Percentiles rank a stretch among this genome's conserved stretches.
Conservation (phyloP, 2,329 filamentous ascomycete genomes). For the Tolypocladium ovalisporum region DNA sequence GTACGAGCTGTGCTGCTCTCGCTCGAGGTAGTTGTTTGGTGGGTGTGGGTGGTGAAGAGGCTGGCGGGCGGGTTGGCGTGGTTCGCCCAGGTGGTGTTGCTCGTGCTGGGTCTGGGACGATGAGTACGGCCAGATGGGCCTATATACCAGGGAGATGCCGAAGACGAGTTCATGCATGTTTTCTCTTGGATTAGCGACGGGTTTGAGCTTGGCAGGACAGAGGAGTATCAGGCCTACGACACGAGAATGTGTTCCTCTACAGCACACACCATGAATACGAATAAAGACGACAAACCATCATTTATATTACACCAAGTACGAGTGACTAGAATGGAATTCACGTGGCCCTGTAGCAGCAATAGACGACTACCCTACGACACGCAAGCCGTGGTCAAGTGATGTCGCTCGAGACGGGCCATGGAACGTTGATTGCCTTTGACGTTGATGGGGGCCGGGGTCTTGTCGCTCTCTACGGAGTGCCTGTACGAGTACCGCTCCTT, state of each 20-base stretch:
- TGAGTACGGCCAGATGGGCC: neutral
- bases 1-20: constrained; percentile 16
- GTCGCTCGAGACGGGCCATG: neutral
- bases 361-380: neutral
- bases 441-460: too few species aligned
- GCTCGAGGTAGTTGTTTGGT: constrained; percentile 19
- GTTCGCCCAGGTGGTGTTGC: constrained; percentile 14
- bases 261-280: neutral
- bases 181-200: neutral
- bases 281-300: neutral
- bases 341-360: neutral
- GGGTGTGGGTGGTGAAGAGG: constrained; percentile 15
- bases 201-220: neutral
- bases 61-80: constrained; percentile 14
- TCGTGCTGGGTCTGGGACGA: constrained; percentile 10
- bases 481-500: too few species aligned
- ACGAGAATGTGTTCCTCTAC: neutral
- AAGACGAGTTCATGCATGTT: neutral
- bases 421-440: too few species aligned
- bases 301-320: too few species aligned
- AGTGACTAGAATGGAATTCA: neutral
- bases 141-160: neutral
- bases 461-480: too few species aligned
- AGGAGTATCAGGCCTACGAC: neutral
- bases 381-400: neutral